Evolutionary conservation across 2,329 filamentous ascomycete genomes (phyloP).

Genomic region (Cladosporium sp.): DNA sequence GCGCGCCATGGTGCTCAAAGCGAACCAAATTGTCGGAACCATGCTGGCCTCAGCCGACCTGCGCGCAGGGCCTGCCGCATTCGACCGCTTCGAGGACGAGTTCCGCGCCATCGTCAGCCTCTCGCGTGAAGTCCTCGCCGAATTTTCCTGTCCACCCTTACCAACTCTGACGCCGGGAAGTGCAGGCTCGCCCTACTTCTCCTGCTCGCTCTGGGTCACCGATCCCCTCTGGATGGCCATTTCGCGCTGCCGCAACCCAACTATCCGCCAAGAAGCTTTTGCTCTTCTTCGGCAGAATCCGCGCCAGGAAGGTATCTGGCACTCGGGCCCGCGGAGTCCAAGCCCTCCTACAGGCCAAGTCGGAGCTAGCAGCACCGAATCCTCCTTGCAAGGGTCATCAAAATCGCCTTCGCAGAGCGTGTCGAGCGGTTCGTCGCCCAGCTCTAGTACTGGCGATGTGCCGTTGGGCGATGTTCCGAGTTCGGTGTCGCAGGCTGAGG

Average conservation of each 20-base stretch:
- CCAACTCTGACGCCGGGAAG: constrained; percentile 26
- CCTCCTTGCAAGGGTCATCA: not conserved
- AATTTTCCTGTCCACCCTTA: constrained; percentile 30
- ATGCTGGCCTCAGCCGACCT: constrained; percentile 31
- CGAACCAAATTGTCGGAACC: constrained; percentile 30
- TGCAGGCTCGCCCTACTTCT: constrained; percentile 28
- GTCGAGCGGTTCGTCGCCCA: not conserved
- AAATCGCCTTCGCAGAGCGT: not conserved
- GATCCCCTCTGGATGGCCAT: constrained; percentile 33
- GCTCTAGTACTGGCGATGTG: not conserved
- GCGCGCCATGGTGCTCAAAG: constrained; percentile 33
- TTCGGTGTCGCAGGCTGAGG: not conserved
- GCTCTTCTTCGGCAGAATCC: constrained; percentile 30
- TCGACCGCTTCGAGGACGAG: constrained; percentile 29
- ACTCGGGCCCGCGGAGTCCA: constrained; percentile 27
- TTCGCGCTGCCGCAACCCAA: constrained; percentile 28
- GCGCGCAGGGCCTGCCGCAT: constrained; percentile 27
- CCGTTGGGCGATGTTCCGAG: constrained; percentile 10
- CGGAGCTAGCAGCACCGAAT: not conserved
- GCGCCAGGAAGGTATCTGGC: constrained; percentile 32
- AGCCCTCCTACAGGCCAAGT: constrained; percentile 15
- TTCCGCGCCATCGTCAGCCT: constrained; percentile 32
- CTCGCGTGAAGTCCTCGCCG: constrained; percentile 28
- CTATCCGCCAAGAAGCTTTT: constrained; percentile 30
- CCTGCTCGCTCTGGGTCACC: constrained; percentile 32